phyloP scores from a whole-genome alignment of 306 rosid species.

The Benincasa hispida region DNA sequence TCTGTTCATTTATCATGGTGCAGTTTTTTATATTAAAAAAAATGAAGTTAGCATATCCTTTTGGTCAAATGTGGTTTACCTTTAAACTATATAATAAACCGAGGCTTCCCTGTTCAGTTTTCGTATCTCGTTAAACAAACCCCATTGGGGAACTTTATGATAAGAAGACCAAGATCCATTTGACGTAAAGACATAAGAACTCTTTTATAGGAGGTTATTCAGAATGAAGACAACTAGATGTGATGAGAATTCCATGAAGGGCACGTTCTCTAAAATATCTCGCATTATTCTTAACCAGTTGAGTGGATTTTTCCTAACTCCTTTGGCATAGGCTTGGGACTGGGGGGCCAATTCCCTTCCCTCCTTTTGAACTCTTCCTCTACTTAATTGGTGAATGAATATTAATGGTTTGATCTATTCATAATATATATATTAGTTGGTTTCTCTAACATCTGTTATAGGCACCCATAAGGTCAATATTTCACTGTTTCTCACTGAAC shows the following conservation, averaged over 20 bases:
- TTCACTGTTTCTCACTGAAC: neutral
- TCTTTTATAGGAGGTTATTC: neutral
- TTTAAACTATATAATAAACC: neutral
- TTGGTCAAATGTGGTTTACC: neutral
- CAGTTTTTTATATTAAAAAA: neutral
- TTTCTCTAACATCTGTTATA: neutral
- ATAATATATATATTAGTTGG: neutral
- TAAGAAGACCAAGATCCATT: neutral
- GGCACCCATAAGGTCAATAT: neutral
- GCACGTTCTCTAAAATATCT: neutral
- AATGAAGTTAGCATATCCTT: neutral
- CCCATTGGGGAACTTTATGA: neutral
- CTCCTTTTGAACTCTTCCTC: neutral
- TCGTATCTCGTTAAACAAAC: neutral
- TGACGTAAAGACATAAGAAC: neutral
- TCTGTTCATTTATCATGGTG: neutral
- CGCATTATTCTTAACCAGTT: neutral
- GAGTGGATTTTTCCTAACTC: neutral
- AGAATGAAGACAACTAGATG: neutral
- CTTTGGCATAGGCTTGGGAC: neutral
- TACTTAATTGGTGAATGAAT: neutral
- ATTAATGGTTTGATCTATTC: neutral
- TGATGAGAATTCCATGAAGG: neutral
- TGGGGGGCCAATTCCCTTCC: neutral
- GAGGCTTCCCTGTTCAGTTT: neutral